Evolutionary conservation across 129 eudicot genomes (phyloP).

Genomic region (Tagetes erecta): DNA sequence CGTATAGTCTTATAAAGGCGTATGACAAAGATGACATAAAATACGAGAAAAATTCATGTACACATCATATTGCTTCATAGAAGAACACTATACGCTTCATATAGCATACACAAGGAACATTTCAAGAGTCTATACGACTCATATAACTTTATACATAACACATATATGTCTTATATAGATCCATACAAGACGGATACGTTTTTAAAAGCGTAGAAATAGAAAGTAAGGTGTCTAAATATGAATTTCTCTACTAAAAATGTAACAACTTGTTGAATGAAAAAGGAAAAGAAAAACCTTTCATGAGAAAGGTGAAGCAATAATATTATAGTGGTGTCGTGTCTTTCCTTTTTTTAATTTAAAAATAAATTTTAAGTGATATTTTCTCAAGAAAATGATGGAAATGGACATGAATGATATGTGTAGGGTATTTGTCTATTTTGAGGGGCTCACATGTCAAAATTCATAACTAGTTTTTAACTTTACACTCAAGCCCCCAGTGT

Average conservation of each 20-base stretch:
- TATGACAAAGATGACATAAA: too few species aligned
- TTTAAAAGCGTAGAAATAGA: too few species aligned
- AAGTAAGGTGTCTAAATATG: too few species aligned
- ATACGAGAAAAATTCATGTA: too few species aligned
- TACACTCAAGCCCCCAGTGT: neutral
- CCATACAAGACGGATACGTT: too few species aligned
- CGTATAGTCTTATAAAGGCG: too few species aligned
- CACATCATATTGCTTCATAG: too few species aligned
- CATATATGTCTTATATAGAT: too few species aligned
- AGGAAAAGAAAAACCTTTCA: neutral
- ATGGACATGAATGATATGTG: constrained; percentile 16
- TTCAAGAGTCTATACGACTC: too few species aligned
- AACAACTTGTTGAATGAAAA: neutral
- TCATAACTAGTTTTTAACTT: neutral
- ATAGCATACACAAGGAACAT: too few species aligned
- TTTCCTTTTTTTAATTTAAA: neutral
- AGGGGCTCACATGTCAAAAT: constrained; percentile 18
- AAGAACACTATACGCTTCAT: too few species aligned
- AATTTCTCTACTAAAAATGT: neutral
- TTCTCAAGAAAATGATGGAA: constrained; percentile 5
- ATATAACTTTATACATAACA: too few species aligned
- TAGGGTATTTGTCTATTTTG: neutral
- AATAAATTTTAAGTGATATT: neutral
- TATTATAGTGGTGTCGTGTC: neutral
- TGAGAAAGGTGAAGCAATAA: neutral